A percentile compares a stretch with the other conserved stretches of the same genome.
Evolutionary conservation across 2,329 filamentous ascomycete species (phyloP).

Genomic region (Davidsoniella neocaledoniae): DNA sequence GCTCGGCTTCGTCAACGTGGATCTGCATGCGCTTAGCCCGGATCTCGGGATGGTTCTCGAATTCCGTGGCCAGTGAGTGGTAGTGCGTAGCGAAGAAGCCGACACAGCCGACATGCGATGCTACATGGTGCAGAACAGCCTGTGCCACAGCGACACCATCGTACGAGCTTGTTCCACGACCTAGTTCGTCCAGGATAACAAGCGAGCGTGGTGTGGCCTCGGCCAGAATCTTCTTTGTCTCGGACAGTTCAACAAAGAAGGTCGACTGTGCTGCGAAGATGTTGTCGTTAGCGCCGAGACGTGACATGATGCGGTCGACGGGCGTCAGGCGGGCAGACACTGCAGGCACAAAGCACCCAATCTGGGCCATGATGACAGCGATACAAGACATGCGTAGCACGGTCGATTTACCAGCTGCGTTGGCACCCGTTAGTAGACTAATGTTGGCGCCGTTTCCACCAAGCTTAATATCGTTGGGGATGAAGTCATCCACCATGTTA

Average conservation of each 20-base stretch:
- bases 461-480: slow-evolving; percentile 82
- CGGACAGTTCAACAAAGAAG: slow-evolving; percentile 93
- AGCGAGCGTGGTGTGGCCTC: slow-evolving; percentile 88
- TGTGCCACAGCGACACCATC: slow-evolving; percentile 95
- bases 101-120: slow-evolving; percentile 78
- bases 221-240: slow-evolving; percentile 93
- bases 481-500: slow-evolving; percentile 79
- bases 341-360: slow-evolving; percentile 84
- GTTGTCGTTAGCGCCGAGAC: slow-evolving; percentile 93
- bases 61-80: slow-evolving; percentile 83
- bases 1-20: slow-evolving; percentile 67
- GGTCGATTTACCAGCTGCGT: slow-evolving; percentile 94
- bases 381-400: slow-evolving; percentile 92
- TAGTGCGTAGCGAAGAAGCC: slow-evolving; percentile 98
- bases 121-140: slow-evolving; percentile 90
- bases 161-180: slow-evolving; percentile 85
- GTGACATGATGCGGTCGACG: slow-evolving; percentile 95
- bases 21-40: slow-evolving; percentile 82
- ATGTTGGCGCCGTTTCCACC: slow-evolving; percentile 72
- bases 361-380: slow-evolving; percentile 92
- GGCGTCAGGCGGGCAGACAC: slow-evolving; percentile 70
- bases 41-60: slow-evolving; percentile 77
- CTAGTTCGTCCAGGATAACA: slow-evolving; percentile 92
- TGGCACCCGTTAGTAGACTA: slow-evolving; percentile 83
- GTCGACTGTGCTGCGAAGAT: slow-evolving; percentile 96